A percentile compares a stretch with the other conserved stretches of the same genome.
These are phyloP conservation scores for Arachnopeziza araneosa DNA, from an alignment of 2,329 filamentous ascomycete species.

Conservation along the genomic window DNA sequence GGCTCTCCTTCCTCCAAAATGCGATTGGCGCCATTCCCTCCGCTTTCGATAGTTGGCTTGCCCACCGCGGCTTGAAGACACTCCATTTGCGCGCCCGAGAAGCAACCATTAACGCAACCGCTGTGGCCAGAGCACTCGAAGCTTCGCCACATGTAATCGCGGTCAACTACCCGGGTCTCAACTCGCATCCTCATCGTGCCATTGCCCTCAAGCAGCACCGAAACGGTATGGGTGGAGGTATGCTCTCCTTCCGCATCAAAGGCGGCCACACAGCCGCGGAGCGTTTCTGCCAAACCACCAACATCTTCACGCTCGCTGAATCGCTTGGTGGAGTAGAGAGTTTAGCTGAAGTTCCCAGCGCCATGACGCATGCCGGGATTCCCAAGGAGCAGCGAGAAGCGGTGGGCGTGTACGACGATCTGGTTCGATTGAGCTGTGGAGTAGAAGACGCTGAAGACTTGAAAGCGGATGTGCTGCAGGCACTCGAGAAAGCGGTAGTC, in stretches of 20 bases:
- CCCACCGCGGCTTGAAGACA: constrained; percentile 94
- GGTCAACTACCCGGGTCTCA: constrained; percentile 92
- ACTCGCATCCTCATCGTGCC: constrained; percentile 77
- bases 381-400: constrained; percentile 84
- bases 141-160: constrained; percentile 74
- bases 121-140: constrained; percentile 72
- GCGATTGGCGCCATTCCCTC: constrained; percentile 94
- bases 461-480: constrained; percentile 73
- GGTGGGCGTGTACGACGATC: constrained; percentile 90
- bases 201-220: constrained; percentile 91
- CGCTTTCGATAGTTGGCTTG: constrained; percentile 96
- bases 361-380: constrained; percentile 97
- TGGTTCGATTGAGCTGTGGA: constrained; percentile 89
- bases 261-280: constrained; percentile 83
- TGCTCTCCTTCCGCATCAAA: constrained; percentile 92
- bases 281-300: constrained; percentile 83
- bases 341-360: constrained; percentile 84
- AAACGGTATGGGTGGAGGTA: constrained; percentile 89
- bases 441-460: constrained; percentile 88
- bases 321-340: constrained; percentile 88
- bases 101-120: constrained; percentile 73
- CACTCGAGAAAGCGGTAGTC: constrained; percentile 68
- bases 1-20: constrained; percentile 89
- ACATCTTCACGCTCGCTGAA: constrained; percentile 91
- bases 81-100: constrained; percentile 87